A percentile compares a stretch with the other conserved stretches of the same genome.
Conservation (phyloP, 1,139 yeast genomes). For the Entelexis sorbosivorans region DNA sequence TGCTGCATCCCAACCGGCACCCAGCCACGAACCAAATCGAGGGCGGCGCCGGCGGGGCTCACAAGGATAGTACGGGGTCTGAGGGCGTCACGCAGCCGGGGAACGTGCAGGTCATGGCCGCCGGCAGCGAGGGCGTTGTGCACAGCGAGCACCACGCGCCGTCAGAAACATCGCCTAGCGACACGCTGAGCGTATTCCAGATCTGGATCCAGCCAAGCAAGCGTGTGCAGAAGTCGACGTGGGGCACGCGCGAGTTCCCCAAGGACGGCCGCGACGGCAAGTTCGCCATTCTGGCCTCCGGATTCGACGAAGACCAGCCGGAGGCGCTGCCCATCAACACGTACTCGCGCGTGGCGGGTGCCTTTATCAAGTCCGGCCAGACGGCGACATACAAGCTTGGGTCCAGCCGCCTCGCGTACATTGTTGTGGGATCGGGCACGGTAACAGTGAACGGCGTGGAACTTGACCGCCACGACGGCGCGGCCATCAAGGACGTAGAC, state of each 20-base stretch:
- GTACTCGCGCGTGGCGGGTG: not conserved
- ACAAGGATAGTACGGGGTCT: not conserved
- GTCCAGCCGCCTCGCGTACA: not conserved
- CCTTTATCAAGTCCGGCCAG: not conserved
- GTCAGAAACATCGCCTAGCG: not conserved
- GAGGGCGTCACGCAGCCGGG: not conserved
- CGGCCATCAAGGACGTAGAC: not conserved
- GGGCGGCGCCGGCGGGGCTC: not conserved
- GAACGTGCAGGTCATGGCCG: not conserved
- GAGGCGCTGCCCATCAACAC: not conserved
- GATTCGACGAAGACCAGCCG: not conserved
- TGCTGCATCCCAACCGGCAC: slow-evolving; percentile 45
- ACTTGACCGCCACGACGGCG: not conserved
- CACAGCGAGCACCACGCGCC: not conserved
- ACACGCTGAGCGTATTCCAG: not conserved
- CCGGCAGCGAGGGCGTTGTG: not conserved
- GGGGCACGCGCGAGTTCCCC: not conserved
- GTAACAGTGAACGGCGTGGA: not conserved
- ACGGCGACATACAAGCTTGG: not conserved
- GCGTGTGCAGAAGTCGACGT: not conserved
- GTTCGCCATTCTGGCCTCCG: not conserved
- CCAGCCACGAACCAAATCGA: not conserved
- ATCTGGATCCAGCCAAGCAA: not conserved
- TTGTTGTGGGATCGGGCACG: not conserved
- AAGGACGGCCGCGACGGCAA: not conserved